Evolutionary conservation across 768 basidiomycete genomes (phyloP).

Genomic region (Suillus sp.): DNA sequence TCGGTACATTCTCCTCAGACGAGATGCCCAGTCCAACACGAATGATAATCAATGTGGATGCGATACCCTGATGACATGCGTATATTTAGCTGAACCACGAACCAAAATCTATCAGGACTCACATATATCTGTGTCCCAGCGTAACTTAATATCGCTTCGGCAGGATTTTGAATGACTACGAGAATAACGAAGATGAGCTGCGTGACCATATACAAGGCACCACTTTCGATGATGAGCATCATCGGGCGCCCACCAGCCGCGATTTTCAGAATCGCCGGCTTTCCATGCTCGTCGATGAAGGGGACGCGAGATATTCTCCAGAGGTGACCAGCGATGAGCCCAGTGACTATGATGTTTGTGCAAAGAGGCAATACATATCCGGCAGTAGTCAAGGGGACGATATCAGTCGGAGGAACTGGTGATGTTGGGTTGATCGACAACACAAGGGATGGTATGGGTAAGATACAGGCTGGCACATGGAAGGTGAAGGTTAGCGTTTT

Average conservation of each 20-base stretch:
- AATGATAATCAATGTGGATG: constrained; percentile 22
- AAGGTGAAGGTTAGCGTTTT: background rate
- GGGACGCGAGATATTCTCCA: constrained; percentile 24
- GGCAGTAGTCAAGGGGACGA: constrained; percentile 33
- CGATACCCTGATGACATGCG: constrained; percentile 16
- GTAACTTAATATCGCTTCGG: constrained; percentile 28
- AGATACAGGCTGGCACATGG: background rate
- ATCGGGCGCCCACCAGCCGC: constrained; percentile 18
- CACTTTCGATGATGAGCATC: constrained; percentile 34
- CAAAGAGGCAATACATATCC: constrained; percentile 35
- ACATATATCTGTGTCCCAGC: constrained; percentile 35
- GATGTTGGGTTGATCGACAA: background rate
- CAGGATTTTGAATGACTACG: constrained; percentile 30
- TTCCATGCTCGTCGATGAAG: constrained; percentile 4
- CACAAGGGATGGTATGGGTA: background rate
- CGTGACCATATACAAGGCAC: constrained; percentile 30
- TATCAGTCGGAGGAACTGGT: constrained; percentile 24
- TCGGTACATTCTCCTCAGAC: background rate
- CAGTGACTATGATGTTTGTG: constrained; percentile 37
- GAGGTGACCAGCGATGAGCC: constrained; percentile 36
- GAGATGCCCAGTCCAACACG: constrained; percentile 20
- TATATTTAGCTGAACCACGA: background rate
- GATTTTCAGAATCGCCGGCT: constrained; percentile 2
- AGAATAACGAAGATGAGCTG: constrained; percentile 37
- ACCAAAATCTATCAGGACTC: constrained; percentile 8